Base-by-base conservation (phyloP, 257 asterid genomes). In the Nemophila menziesii region DNA sequence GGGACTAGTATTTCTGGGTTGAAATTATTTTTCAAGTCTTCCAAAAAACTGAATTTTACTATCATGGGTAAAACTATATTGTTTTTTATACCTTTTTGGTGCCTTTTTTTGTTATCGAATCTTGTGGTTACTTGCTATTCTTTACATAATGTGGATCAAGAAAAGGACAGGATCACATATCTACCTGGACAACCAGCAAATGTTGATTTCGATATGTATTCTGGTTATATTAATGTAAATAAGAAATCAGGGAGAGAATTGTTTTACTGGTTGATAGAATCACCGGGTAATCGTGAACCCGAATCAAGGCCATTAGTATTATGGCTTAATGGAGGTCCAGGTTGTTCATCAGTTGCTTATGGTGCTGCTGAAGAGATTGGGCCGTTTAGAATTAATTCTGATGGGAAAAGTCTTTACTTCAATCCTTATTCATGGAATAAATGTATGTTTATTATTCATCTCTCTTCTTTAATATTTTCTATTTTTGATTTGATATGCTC, bases 291-390 rank as follows among this genome's bases (percentile, higher is more conserved):
- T 43, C 63, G 78, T 49, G 55, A 37, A 24, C 93, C 96, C 18
- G 80, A 73, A 16, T 61, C 69, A 38, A 79, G 93, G 65, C 99
- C 99, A 53, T 78, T 90, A 14, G 66, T 90, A 63, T 51, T 90
- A 60, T 90, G 99, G 99, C 93, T 90, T 2, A 90, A 90, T 74
- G 99, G 99, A 6, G 99, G 99, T 11, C 99, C 99, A 17, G 99
- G 99, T 52, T 90, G 99, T 61, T 90, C 99, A 41, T 90, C 99
- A 22, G 76, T 90, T 8, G 99, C 92, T 62, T 90, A 79, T 52
- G 99, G 99, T 37, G 96, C 94, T 40, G 65, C 92, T 0, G 99
- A 90, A 57, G 99, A 90, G 54, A 66, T 90, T 48, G 99, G 99
- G 2, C 99, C 99, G 13, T 90, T 85, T 47, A 77, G 92, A 54